phyloP scores from a whole-genome alignment of 176 grass and related monocot species.

The Lolium multiflorum region DNA sequence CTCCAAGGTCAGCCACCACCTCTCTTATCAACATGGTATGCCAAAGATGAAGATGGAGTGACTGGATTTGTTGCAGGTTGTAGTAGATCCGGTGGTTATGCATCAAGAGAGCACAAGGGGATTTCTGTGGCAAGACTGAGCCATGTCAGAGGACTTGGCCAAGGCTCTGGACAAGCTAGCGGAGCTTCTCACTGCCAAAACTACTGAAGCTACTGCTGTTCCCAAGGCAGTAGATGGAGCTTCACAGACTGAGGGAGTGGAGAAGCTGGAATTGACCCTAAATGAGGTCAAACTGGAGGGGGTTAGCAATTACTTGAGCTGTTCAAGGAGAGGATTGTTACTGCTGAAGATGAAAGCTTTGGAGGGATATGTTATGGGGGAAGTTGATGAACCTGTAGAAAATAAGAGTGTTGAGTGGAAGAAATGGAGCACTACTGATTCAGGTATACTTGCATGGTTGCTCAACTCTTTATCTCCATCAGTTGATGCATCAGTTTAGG shows the following conservation, averaged over 20 bases:
- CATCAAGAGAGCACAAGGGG: no score
- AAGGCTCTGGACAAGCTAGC: no score
- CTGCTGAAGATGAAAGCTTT: neutral
- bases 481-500: no score
- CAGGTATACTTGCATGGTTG: no score
- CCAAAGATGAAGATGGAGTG: neutral
- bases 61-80: neutral
- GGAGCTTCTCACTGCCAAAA: no score
- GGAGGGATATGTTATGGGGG: neutral
- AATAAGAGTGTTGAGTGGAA: no score
- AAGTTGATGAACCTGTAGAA: neutral
- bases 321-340: neutral
- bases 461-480: no score
- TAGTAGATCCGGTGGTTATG: neutral
- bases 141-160: no score
- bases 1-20: neutral
- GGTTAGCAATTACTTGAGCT: no score
- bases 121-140: no score
- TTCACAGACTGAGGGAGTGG: neutral
- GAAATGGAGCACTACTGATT: no score
- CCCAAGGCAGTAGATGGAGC: neutral
- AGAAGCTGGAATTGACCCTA: neutral
- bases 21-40: neutral
- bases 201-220: no score
- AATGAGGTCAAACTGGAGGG: neutral